Base-by-base conservation (phyloP, 2,329 filamentous ascomycete genomes). In the Drechslerella coelobrocha region DNA sequence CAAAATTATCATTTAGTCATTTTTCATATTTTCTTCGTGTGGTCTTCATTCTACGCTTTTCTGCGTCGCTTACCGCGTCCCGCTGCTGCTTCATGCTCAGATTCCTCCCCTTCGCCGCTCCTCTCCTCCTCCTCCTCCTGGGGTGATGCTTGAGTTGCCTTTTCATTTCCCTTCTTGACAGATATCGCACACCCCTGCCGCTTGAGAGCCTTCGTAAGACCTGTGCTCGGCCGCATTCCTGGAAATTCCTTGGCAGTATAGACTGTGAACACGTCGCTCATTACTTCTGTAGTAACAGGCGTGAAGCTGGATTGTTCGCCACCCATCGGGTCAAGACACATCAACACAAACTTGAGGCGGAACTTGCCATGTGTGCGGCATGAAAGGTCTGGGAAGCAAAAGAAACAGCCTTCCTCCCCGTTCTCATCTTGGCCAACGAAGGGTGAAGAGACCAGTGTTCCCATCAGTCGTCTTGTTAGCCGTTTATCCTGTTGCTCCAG, bases 161-260 rank as follows among this genome's bases (percentile, higher is more conserved):
- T 87, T 68, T 91, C 88, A 74, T 90, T 92, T 12, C 90, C 90
- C 77, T 93, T 94, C 80, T 93, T 93, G 72, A 93, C 90, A 34
- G 90, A 90, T 72, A 94, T 92, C 53, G 91, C 86, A 76, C 90
- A 90, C 2, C 90, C 90, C 79, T 93, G 90, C 75, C 89, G 83
- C 78, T 91, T 90, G 63, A 94, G 80, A 29, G 84, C 83, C 77
- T 89, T 89, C 0, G 90, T 90, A 37, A 94, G 79, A 17, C 84
- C 82, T 24, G 89, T 92, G 77, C 89, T 92, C 0, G 89, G 87
- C 63, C 87, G 83, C 90, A 94, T 94, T 4, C 90, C 90, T 0
- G 89, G 89, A 69, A 94, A 94, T 76, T 93, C 90, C 77, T 93
- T 94, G 45, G 90, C 90, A 45, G 88, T 92, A 78, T 89, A 92